Evolutionary conservation across 2,329 filamentous ascomycete species (phyloP).

Genomic region (Hyphodiscus sp.): DNA sequence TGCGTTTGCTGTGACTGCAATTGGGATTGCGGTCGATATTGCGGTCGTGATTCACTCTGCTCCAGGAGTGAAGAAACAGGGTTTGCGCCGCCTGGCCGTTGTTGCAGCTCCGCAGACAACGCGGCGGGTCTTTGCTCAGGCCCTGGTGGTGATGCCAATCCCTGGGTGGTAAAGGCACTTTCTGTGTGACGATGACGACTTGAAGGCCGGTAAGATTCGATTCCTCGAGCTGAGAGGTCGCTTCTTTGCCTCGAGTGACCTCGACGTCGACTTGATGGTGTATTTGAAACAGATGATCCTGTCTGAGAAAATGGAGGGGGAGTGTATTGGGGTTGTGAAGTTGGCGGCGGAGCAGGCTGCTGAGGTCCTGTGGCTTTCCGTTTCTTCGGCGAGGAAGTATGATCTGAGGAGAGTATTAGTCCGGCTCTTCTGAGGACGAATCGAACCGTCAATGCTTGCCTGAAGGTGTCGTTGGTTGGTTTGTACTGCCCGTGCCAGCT

Average conservation of each 20-base stretch:
- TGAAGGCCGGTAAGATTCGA: conserved; percentile 30
- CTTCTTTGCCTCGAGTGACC: conserved; percentile 60
- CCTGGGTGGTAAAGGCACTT: conserved; percentile 21
- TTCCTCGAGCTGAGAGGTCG: conserved; percentile 42
- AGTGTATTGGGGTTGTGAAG: conserved; percentile 39
- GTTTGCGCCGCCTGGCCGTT: conserved; percentile 23
- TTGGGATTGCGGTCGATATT: conserved; percentile 2
- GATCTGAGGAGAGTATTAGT: conserved; percentile 40
- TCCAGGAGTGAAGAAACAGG: conserved; percentile 28
- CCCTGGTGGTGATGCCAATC: conserved; percentile 15
- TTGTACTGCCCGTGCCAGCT: conserved; percentile 46
- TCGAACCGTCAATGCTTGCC: conserved; percentile 50
- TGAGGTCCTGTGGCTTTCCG: conserved; percentile 64
- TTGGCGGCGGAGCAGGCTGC: conserved; percentile 40
- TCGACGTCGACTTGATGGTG: conserved; percentile 46
- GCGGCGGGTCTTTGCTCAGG: conserved; percentile 10
- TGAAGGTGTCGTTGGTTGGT: conserved; percentile 67
- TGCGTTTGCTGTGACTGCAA: conserved; percentile 20
- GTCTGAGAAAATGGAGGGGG: conserved; percentile 52
- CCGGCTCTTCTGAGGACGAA: conserved; percentile 31
- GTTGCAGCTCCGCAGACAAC: conserved; percentile 15
- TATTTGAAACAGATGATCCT: conserved; percentile 45
- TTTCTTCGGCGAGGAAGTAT: conserved; percentile 75
- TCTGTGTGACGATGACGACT: conserved; percentile 33
- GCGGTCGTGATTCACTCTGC: conserved; percentile 22